Conservation (phyloP, 2,329 filamentous ascomycete species). For the Hypocrella siamensis region DNA sequence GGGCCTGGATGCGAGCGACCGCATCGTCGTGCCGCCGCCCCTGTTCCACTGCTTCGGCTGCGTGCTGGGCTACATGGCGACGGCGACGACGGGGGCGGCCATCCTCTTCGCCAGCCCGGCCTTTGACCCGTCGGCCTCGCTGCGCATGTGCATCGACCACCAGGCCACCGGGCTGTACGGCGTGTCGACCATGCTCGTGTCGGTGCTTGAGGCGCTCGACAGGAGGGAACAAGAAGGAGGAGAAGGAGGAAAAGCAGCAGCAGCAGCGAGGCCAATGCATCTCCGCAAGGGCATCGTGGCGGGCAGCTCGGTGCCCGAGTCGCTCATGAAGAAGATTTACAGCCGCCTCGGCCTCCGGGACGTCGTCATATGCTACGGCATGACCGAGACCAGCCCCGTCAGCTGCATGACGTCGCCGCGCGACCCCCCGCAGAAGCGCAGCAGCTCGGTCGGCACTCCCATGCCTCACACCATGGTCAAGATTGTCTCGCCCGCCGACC, state of each 20-base stretch:
- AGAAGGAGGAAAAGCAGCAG: neutral
- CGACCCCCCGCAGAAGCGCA: conserved; percentile 59
- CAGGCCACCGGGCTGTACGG: conserved; percentile 59
- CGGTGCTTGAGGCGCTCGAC: conserved; percentile 65
- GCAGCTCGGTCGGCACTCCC: conserved; percentile 60
- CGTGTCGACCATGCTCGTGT: conserved; percentile 88
- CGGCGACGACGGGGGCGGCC: conserved; percentile 60
- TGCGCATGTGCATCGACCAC: conserved; percentile 39
- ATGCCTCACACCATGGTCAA: conserved; percentile 70
- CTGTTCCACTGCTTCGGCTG: conserved; percentile 85
- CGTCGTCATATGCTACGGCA: conserved; percentile 88
- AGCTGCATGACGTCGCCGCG: conserved; percentile 67
- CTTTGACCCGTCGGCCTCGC: conserved; percentile 63
- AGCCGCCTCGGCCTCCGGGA: conserved; percentile 60
- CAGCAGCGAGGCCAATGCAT: conserved; percentile 9
- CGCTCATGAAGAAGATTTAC: conserved; percentile 66
- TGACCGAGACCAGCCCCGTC: conserved; percentile 79
- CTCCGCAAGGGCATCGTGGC: conserved; percentile 85
- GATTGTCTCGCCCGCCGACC: conserved; percentile 56
- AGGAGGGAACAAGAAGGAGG: neutral
- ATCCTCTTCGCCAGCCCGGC: conserved; percentile 79
- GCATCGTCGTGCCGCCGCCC: conserved; percentile 72
- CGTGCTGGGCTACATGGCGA: conserved; percentile 92
- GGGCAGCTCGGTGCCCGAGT: conserved; percentile 68
- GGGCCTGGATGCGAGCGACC: conserved; percentile 58